Evolutionary conservation across 2,329 filamentous ascomycete species (phyloP), one percentile per base, ranked within the genome.

Genomic region (Periconia sp.): DNA sequence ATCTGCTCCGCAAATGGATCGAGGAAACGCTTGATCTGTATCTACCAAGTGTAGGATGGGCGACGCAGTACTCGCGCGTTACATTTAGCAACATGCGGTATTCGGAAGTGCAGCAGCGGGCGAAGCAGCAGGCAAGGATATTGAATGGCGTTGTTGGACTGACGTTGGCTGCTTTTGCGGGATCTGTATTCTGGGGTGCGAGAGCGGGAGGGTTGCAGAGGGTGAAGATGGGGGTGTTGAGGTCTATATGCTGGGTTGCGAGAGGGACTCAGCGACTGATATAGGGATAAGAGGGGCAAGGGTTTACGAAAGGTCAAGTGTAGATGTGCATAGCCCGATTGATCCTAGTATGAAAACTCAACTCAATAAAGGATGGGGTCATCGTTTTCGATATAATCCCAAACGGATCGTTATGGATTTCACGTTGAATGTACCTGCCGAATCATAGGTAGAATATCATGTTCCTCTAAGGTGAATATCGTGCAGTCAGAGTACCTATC

Each of bases 21-120:
- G 94, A 99, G 65, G 94, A 99, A 73, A 82, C 80, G 23, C 74
- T 97, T 38, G 89, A 87, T 38, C 80, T 87, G 11, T 85, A 87
- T 57, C 63, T 95, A 2, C 94, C 94, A 0, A 74, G 79, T 18
- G 71, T 92, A 10, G 94, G 92, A 0, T 96, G 92, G 85, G 84
- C 87, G 63, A 99, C 94, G 2, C 90, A 96, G 72, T 99, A 99
- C 66, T 85, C 88, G 1, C 81, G 92, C 15, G 86, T 99, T 7
- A 96, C 91, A 56, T 99, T 99, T 67, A 89, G 89, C 46, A 96
- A 96, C 61, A 87, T 95, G 72, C 77, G 88, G 15, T 99, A 99
- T 69, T 89, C 88, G 0, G 86, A 95, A 48, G 88, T 97, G 3
- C 80, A 90, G 23, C 76, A 73, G 26, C 82, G 80, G 53, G 89